phyloP scores from a whole-genome alignment of 1,139 yeast species.

The Candida sojae region DNA sequence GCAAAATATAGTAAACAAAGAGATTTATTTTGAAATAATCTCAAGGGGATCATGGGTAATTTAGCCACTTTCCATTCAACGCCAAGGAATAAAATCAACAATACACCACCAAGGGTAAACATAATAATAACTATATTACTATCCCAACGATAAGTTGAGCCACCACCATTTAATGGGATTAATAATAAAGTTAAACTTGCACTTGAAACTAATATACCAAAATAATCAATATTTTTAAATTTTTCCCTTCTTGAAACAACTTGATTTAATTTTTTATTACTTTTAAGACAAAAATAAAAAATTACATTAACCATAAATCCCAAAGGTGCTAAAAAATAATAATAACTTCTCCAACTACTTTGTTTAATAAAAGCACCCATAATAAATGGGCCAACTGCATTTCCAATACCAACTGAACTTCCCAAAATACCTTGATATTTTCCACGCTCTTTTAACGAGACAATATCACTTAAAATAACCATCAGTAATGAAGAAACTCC shows the following conservation, averaged over 20 bases:
- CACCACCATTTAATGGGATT: conserved; percentile 59
- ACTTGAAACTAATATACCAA: conserved; percentile 48
- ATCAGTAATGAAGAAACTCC: conserved; percentile 43
- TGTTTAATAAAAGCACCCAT: conserved; percentile 50
- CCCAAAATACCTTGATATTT: conserved; percentile 53
- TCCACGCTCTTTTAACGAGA: conserved; percentile 44
- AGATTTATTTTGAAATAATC: conserved; percentile 41
- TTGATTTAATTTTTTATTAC: conserved; percentile 19
- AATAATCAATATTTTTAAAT: conserved; percentile 46
- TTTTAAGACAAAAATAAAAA: conserved; percentile 28
- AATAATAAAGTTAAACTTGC: conserved; percentile 46
- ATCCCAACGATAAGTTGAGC: conserved; percentile 54
- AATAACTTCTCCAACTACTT: conserved; percentile 54
- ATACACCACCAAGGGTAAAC: conserved; percentile 47
- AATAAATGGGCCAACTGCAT: conserved; percentile 56
- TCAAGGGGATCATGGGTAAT: conserved; percentile 59
- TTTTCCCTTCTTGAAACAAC: conserved; percentile 31
- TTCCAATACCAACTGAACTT: conserved; percentile 55
- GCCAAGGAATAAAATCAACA: conserved; percentile 40
- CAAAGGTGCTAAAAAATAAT: conserved; percentile 49
- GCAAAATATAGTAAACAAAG: conserved; percentile 43
- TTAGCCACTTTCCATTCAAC: conserved; percentile 52
- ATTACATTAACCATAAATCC: conserved; percentile 28
- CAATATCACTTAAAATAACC: conserved; percentile 47
- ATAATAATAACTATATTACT: conserved; percentile 49